These are phyloP conservation scores for Ochromonas danica DNA, from an alignment of 108 stramenopile species.

Conservation along the genomic window DNA sequence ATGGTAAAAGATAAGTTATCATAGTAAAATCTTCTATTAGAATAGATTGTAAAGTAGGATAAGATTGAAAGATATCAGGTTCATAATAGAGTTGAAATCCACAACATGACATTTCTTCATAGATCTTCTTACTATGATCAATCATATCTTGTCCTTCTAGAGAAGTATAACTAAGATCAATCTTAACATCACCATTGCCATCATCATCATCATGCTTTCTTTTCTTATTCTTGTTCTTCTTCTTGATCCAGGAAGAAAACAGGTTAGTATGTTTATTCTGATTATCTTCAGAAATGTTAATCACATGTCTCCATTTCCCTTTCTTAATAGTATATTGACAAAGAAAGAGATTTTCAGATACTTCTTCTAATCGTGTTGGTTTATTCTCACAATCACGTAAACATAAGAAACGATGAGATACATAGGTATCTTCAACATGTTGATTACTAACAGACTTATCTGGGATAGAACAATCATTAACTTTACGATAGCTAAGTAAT, in stretches of 20 bases:
- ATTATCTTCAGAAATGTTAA: too few species aligned
- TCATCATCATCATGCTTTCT: neutral
- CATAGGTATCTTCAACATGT: constrained; percentile 18
- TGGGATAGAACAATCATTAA: constrained; percentile 26
- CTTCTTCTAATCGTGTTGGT: neutral
- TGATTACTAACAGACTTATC: constrained; percentile 3
- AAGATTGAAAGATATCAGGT: neutral
- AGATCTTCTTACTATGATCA: neutral
- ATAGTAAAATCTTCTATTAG: neutral
- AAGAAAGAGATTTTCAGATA: neutral
- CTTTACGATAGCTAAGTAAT: neutral
- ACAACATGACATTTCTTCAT: neutral
- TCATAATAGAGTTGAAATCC: neutral
- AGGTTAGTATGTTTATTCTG: too few species aligned
- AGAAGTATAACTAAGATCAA: neutral
- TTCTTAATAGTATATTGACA: neutral
- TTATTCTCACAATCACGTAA: neutral
- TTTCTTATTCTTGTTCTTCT: neutral
- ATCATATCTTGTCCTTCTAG: neutral
- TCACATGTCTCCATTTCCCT: neutral
- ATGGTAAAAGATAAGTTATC: neutral
- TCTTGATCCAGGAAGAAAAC: neutral
- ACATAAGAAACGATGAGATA: constrained; percentile 5
- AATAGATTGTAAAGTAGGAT: neutral
- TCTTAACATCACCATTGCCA: neutral